These are phyloP conservation scores for Coix lacrymajobi DNA, from an alignment of 176 grass and related monocot genomes.

Conservation along the genomic window DNA sequence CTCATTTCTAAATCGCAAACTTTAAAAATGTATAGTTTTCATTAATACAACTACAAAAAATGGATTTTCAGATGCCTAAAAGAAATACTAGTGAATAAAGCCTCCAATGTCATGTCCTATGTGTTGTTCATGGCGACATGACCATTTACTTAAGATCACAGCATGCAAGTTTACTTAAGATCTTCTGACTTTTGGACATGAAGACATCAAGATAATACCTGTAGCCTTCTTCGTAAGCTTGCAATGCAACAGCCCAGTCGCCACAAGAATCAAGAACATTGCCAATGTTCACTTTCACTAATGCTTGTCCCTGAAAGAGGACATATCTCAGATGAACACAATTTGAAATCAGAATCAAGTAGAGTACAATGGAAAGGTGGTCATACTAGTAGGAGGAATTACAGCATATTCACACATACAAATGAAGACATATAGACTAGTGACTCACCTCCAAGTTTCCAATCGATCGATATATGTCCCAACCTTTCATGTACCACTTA, in stretches of 20 bases:
- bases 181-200: conserved; percentile 11
- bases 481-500: conserved; percentile 93
- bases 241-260: conserved; percentile 66
- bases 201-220: conserved; percentile 45
- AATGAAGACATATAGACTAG: conserved; percentile 10
- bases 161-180: not conserved
- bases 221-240: conserved; percentile 95
- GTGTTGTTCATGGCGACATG: not conserved
- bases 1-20: not conserved
- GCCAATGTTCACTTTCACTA: conserved; percentile 92
- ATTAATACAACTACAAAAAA: not conserved
- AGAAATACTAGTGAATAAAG: not conserved
- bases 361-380: conserved; percentile 8
- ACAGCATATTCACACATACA: conserved; percentile 7
- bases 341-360: conserved; percentile 16
- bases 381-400: conserved; percentile 9
- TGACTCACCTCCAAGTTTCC: conserved; percentile 65
- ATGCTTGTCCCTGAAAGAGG: conserved; percentile 84
- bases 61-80: not conserved
- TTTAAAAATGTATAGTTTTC: conserved; percentile 1
- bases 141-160: conserved; percentile 3
- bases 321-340: conserved; percentile 13
- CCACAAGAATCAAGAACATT: conserved; percentile 75
- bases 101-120: not conserved
- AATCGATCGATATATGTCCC: conserved; percentile 63